Evolutionary conservation across 1,139 yeast species (phyloP).

Genomic region (Yamadazyma atlantica): DNA sequence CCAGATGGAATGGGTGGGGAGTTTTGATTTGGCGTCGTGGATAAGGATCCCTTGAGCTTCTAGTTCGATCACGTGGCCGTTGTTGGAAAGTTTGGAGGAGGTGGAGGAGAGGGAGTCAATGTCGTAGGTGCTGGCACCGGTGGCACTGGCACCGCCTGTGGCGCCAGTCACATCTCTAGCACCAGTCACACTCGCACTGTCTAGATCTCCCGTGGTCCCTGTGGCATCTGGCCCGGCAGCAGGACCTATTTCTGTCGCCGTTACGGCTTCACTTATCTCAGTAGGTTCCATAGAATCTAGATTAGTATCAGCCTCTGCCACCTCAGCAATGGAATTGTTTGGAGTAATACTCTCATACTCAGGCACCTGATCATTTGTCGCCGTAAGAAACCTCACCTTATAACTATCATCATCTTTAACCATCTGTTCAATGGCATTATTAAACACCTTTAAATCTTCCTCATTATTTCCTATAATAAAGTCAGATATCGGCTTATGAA

Average conservation of each 20-base stretch:
- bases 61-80: slow-evolving; percentile 65
- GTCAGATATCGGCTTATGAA: slow-evolving; percentile 60
- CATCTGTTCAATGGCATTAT: slow-evolving; percentile 72
- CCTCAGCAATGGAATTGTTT: slow-evolving; percentile 18
- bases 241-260: background rate
- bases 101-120: slow-evolving; percentile 18
- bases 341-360: slow-evolving; percentile 25
- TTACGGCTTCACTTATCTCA: background rate
- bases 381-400: slow-evolving; percentile 68
- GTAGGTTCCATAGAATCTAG: background rate
- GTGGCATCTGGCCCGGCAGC: too few species aligned
- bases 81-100: slow-evolving; percentile 43
- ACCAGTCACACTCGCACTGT: too few species aligned
- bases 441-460: slow-evolving; percentile 67
- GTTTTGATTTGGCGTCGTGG: slow-evolving; percentile 55
- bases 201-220: too few species aligned
- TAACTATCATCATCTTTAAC: slow-evolving; percentile 72
- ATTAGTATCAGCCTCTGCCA: background rate
- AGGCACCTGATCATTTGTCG: slow-evolving; percentile 38
- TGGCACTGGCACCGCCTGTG: too few species aligned
- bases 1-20: slow-evolving; percentile 93
- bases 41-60: slow-evolving; percentile 97
- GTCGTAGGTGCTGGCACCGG: too few species aligned
- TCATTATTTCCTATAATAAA: slow-evolving; percentile 63
- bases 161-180: too few species aligned